Base-by-base conservation (phyloP, 768 basidiomycete species). In the Lentinula guzmanii region DNA sequence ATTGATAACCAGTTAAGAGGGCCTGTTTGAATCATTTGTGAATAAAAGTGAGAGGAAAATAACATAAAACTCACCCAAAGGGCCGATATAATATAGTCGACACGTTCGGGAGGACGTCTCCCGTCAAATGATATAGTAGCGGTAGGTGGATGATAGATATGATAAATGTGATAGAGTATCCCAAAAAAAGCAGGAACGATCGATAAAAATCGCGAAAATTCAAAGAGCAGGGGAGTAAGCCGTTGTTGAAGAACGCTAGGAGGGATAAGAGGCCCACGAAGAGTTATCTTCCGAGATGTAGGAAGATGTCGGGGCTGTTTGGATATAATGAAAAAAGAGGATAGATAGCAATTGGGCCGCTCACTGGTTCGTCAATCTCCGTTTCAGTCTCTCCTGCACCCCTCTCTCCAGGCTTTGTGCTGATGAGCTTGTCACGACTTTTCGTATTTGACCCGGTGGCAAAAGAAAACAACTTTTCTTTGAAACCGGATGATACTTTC, bases 1-100 rank as follows among this genome's bases (percentile, higher is more conserved):
- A 96, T 72, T 96, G 95, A 70, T 90, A 87, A 21, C 90, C 95
- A 13, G 95, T 96, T 5, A 95, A 77, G 24, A 92, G 74, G 1
- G 91, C 83, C 93, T 93, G 64, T 18, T n/a, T n/a, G 46, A 18
- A 42, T 50, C 55, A 21, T 39, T 57, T 59, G 37, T 58, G 37
- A 55, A 65, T 35, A 3, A 56, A 31, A 31, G 54, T 9, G 52
- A 28, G 55, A 35, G 3, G 52, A 53, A 62, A 52, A 35, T 41
- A 46, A 13, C 58, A 35, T 34, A 45, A 56, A 52, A 67, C 81
- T 18, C 67, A 89, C 90, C 91, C 91, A 93, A 33, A 92, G 73
- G 9, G 83, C 80, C 42, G 88, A 83, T 31, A 91, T 75, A 56
- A 84, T 71, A 70, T 82, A 90, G 66, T 93, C 90, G 18, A 85